Conservation (phyloP, 495 filamentous ascomycete genomes). For the Gamarada debralockiae region DNA sequence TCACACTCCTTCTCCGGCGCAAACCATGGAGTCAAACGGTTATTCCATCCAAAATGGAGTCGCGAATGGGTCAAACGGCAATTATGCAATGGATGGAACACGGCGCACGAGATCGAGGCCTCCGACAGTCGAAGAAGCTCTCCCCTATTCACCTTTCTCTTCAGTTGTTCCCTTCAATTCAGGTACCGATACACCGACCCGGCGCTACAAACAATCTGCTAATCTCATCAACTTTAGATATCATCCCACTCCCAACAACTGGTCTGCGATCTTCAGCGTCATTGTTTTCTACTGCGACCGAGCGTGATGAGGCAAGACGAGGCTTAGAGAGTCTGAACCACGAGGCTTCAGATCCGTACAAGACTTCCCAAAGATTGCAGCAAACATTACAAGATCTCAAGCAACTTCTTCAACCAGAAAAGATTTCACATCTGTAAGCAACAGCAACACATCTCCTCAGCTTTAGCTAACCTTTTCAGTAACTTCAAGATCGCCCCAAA, state of each 20-base stretch:
- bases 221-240: conserved; percentile 40
- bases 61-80: conserved; percentile 15
- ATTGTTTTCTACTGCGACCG: conserved; percentile 28
- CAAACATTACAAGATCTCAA: conserved; percentile 61
- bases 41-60: conserved; percentile 13
- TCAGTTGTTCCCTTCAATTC: conserved; percentile 84
- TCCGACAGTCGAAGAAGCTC: conserved; percentile 70
- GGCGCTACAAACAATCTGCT: background rate
- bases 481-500: conserved; percentile 58
- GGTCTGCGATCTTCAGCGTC: conserved; percentile 46
- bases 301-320: conserved; percentile 37
- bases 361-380: conserved; percentile 36
- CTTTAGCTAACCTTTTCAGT: conserved; percentile 36
- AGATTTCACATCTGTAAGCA: conserved; percentile 53
- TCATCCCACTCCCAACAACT: conserved; percentile 66
- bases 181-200: conserved; percentile 45
- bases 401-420: conserved; percentile 61
- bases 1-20: background rate
- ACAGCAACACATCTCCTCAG: conserved; percentile 5
- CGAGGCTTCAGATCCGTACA: conserved; percentile 37
- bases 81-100: conserved; percentile 1
- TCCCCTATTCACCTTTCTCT: conserved; percentile 88
- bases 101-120: conserved; percentile 18
- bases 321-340: conserved; percentile 47
- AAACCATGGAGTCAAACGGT: conserved; percentile 19